These are phyloP conservation scores for Russula foetens DNA, from an alignment of 768 basidiomycete species.

Conservation along the genomic window DNA sequence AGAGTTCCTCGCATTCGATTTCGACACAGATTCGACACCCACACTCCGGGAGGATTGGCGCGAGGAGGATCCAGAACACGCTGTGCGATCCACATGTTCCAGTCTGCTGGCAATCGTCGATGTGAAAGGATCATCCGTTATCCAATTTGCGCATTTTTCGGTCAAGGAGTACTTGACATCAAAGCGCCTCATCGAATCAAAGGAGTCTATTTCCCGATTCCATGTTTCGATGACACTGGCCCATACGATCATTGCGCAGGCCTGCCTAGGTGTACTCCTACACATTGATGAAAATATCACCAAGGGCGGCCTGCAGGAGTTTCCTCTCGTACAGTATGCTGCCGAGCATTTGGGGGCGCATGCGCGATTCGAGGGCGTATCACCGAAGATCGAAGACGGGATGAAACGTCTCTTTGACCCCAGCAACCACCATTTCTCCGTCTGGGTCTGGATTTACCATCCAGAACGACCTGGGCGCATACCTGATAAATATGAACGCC, in stretches of 20 bases:
- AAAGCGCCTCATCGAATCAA: background rate
- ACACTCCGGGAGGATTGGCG: background rate
- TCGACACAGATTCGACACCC: background rate
- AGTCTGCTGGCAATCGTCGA: background rate
- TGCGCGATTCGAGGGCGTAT: background rate
- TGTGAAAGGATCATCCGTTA: background rate
- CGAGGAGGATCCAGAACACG: background rate
- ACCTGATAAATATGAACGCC: background rate
- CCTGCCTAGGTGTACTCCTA: background rate
- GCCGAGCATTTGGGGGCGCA: background rate
- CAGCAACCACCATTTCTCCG: background rate
- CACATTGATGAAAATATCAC: background rate
- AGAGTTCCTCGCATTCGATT: background rate
- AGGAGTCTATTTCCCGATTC: background rate
- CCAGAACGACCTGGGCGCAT: background rate
- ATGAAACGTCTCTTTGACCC: background rate
- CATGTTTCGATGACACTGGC: background rate
- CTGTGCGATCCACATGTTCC: background rate
- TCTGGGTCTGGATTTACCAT: background rate
- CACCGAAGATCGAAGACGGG: background rate
- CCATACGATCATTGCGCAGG: background rate
- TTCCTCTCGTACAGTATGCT: background rate
- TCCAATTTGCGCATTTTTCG: conserved; percentile 9
- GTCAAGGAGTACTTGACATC: conserved; percentile 9
- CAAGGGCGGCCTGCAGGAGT: background rate